Evolutionary conservation across 495 filamentous ascomycete genomes (phyloP).

Genomic region (Trypethelium eluteriae): DNA sequence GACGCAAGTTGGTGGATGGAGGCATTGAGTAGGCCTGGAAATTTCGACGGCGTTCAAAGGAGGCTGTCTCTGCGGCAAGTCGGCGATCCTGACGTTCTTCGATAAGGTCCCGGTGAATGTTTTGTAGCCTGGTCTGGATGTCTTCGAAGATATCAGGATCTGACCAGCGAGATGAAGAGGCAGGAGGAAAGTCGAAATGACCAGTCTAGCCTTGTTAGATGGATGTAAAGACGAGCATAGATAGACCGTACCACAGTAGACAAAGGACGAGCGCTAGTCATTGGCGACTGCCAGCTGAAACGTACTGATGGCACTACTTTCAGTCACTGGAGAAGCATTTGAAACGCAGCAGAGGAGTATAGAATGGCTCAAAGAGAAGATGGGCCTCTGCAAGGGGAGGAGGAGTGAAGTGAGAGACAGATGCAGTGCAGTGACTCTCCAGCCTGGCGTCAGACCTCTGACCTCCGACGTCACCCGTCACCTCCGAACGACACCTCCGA

Average conservation of each 20-base stretch:
- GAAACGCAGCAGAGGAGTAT: no score
- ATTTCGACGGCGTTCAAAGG: conserved; percentile 6
- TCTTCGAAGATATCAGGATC: conserved; percentile 1
- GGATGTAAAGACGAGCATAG: no score
- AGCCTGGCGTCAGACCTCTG: not conserved
- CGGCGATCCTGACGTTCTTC: conserved; percentile 7
- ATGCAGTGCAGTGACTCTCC: not conserved
- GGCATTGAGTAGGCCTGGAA: not conserved
- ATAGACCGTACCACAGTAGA: not conserved
- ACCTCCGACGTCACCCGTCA: conserved; percentile 1
- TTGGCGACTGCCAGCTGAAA: not conserved
- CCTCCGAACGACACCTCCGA: not conserved
- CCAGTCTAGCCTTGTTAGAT: conserved; percentile 18
- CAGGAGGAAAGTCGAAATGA: conserved; percentile 28
- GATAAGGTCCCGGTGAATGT: not conserved
- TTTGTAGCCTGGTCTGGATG: conserved; percentile 4
- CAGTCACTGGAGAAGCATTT: no score
- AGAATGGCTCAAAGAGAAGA: no score
- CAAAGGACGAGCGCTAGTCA: conserved; percentile 12
- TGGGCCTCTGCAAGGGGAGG: no score
- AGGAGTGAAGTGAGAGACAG: not conserved
- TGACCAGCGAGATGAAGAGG: conserved; percentile 13
- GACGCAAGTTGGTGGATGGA: not conserved
- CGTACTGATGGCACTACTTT: no score
- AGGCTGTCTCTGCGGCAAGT: not conserved